Base-by-base conservation (phyloP, 768 basidiomycete genomes). In the Artomyces pyxidatus region DNA sequence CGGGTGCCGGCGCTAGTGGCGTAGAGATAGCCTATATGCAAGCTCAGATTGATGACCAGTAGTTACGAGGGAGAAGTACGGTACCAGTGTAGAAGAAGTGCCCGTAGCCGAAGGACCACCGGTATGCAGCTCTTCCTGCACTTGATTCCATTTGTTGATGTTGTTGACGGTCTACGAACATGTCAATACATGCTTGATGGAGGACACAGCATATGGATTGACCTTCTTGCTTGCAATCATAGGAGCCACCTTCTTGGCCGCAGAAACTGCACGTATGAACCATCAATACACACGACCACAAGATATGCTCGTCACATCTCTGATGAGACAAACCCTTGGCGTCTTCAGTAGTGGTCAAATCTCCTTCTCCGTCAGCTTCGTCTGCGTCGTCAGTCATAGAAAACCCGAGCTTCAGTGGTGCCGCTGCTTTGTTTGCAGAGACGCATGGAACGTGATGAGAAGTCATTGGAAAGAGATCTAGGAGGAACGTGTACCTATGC, bases 61-160 rank as follows among this genome's bases (percentile, higher is more conserved):
- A n/a, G n/a, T n/a, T n/a, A n/a, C n/a, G n/a, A n/a, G n/a, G n/a
- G n/a, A n/a, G n/a, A n/a, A n/a, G n/a, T n/a, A n/a, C n/a, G n/a
- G n/a, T n/a, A n/a, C n/a, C n/a, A n/a, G n/a, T n/a, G n/a, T n/a
- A n/a, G n/a, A n/a, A n/a, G n/a, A n/a, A 35, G 45, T 40, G 37
- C 23, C 56, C 49, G 63, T 27, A 7, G 45, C 40, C 14, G 58
- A 28, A 22, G 48, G 42, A 32, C 48, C 45, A 42, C 57, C 65
- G 22, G 62, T 56, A 30, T 60, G 78, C 43, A 96, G 74, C 59
- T 92, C 94, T 66, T 85, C 85, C 66, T 95, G 90, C 9, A 94
- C 89, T 69, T 85, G 85, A 63, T 94, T 98, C 96, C 95, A 99
- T 63, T 98, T 97, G 59, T 77, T 83, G 62, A 99, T 97, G 59